Evolutionary conservation across 768 basidiomycete genomes (phyloP), one percentile per base, ranked within the genome.

Genomic region (Imleria badia): DNA sequence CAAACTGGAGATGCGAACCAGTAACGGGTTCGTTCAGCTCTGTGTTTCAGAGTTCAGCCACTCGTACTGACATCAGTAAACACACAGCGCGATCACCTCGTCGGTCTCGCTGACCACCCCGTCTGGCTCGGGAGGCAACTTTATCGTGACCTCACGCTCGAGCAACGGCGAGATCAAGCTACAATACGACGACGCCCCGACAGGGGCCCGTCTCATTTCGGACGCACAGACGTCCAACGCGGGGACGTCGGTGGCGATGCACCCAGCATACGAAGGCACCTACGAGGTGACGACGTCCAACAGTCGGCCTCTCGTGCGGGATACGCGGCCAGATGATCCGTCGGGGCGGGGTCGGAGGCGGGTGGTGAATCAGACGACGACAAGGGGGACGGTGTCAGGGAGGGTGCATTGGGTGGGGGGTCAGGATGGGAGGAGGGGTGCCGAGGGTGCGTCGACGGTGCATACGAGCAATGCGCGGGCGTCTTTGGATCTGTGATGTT

Each of bases 201-300:
- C 65, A 35, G 40, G 65, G 45, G 60, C 70, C 0, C 30, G 42
- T n/a, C 72, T 81, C n/a, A 36, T 45, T 0, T 64, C 75, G n/a
- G 54, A 60, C 4, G 73, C 40, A 23, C 45, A 23, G 11, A 74
- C 78, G 14, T 71, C 75, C 5, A 79, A 80, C 39, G 30, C 53
- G 0, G 44, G 48, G 0, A 73, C 65, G 7, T 41, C 23, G 10
- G 66, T 71, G 2, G 35, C 14, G 33, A 66, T 78, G 48, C 73
- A 74, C 10, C 47, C 61, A 5, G 66, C 74, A 15, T 80, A 64
- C 48, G 77, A 81, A 48, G 79, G 79, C 38, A 48, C 50, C 19
- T 78, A 74, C 57, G 58, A 56, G 7, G 55, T 75, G 23, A 14
- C 42, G 35, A 72, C 76, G 35, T 66, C 66, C 9, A 70, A 70